These are phyloP conservation scores for Cephalotrichum gorgonifer DNA, from an alignment of 2,329 filamentous ascomycete genomes.

Conservation along the genomic window DNA sequence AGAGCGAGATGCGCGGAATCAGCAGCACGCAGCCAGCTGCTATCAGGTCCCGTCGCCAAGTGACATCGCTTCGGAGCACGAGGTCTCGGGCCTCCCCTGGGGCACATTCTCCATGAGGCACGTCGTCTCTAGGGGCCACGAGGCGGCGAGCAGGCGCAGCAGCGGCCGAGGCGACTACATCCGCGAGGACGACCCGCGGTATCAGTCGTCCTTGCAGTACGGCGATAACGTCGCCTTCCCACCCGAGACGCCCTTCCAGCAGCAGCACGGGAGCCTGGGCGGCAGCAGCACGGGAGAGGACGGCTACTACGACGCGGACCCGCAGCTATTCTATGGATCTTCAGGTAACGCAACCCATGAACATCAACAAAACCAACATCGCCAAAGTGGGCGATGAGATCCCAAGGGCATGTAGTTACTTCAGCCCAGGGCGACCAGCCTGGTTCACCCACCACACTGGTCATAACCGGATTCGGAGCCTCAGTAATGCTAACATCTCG, in stretches of 20 bases:
- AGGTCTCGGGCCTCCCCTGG: slow-evolving; percentile 60
- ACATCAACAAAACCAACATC: not conserved
- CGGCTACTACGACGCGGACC: slow-evolving; percentile 4
- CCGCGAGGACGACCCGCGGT: slow-evolving; percentile 21
- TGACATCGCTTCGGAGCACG: slow-evolving; percentile 39
- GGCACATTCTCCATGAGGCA: slow-evolving; percentile 55
- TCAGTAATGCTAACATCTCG: not conserved
- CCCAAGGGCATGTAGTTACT: slow-evolving; percentile 7
- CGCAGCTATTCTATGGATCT: slow-evolving; percentile 2
- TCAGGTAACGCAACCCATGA: slow-evolving; percentile 5
- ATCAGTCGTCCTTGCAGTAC: slow-evolving; percentile 17
- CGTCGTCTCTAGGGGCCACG: slow-evolving; percentile 39
- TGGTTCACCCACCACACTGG: too few relatives aligned
- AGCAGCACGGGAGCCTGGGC: not conserved
- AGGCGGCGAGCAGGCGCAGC: slow-evolving; percentile 32
- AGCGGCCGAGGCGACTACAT: slow-evolving; percentile 25
- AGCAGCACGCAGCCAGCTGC: slow-evolving; percentile 50
- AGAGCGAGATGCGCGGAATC: slow-evolving; percentile 54
- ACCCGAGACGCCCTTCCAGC: not conserved
- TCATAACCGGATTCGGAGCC: too few relatives aligned
- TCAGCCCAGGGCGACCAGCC: too few relatives aligned
- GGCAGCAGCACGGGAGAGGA: slow-evolving; percentile 5
- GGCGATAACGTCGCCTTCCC: slow-evolving; percentile 1
- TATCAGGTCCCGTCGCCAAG: slow-evolving; percentile 51
- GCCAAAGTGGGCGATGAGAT: slow-evolving; percentile 6